Evolutionary conservation across 1,284 basidiomycete genomes (phyloP).

Genomic region (Cutaneotrichosporon spelunceum): DNA sequence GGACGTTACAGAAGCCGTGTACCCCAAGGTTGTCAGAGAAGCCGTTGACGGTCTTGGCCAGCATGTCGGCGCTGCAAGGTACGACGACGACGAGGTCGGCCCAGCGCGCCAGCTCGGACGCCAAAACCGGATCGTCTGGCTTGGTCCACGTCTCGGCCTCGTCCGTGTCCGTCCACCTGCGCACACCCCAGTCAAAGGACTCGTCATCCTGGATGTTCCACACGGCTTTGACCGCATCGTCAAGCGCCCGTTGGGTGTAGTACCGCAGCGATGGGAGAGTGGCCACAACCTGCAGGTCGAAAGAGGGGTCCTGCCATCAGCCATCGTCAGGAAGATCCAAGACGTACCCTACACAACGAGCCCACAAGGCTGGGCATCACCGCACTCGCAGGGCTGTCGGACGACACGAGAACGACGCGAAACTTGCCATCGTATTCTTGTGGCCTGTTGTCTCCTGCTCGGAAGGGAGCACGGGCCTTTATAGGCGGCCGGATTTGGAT

Average conservation of each 20-base stretch:
- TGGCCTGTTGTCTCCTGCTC: conserved; percentile 31
- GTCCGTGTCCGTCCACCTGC: conserved; percentile 84
- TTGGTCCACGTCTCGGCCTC: conserved; percentile 66
- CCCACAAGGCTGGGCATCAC: conserved; percentile 84
- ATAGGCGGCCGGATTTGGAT: conserved; percentile 4
- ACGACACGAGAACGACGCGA: conserved; percentile 77
- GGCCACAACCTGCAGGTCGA: conserved; percentile 78
- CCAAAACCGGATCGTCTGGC: background rate
- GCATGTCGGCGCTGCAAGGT: conserved; percentile 90
- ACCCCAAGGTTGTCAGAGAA: conserved; percentile 86
- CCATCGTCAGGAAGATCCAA: background rate
- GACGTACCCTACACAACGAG: conserved; percentile 65
- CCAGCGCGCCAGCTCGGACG: conserved; percentile 71
- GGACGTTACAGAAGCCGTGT: conserved; percentile 33
- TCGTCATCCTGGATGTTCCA: conserved; percentile 5
- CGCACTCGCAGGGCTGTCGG: conserved; percentile 88
- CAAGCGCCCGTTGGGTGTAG: conserved; percentile 61
- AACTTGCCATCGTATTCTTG: conserved; percentile 38
- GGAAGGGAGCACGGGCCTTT: conserved; percentile 28
- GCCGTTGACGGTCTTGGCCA: conserved; percentile 85
- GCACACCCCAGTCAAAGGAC: conserved; percentile 53
- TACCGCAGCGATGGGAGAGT: conserved; percentile 75
- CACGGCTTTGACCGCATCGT: conserved; percentile 36
- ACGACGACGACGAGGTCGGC: conserved; percentile 91
- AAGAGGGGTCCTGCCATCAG: conserved; percentile 61